A percentile compares a stretch with the other conserved stretches of the same genome.
Conservation (phyloP, 1,284 basidiomycete genomes). For the Schizopora paradoxa region DNA sequence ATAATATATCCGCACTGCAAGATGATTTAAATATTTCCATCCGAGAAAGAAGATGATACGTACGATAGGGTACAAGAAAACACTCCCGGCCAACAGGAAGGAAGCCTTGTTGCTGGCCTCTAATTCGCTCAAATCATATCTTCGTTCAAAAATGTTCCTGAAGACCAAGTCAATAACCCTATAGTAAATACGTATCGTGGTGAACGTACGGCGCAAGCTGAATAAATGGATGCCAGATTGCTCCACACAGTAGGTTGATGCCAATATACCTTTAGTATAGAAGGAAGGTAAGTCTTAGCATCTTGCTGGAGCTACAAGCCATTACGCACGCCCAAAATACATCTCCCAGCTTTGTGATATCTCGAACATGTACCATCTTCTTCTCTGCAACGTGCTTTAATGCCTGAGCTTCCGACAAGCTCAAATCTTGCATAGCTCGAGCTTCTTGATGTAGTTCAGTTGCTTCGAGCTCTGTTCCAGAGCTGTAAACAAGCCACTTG, state of each 20-base stretch:
- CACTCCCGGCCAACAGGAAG: slow-evolving; percentile 67
- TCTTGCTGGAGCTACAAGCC: not conserved
- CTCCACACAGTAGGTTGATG: slow-evolving; percentile 69
- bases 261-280: slow-evolving; percentile 53
- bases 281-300: not conserved
- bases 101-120: slow-evolving; percentile 62
- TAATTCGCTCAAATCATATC: slow-evolving; percentile 57
- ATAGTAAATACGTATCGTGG: not conserved
- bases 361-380: slow-evolving; percentile 50
- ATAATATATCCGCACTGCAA: slow-evolving; percentile 55
- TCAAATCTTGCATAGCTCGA: slow-evolving; percentile 35
- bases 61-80: slow-evolving; percentile 71
- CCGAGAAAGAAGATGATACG: slow-evolving; percentile 24
- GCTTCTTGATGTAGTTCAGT: slow-evolving; percentile 53
- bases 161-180: not conserved
- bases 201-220: slow-evolving; percentile 67
- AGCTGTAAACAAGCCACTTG: slow-evolving; percentile 54
- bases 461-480: slow-evolving; percentile 60
- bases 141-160: slow-evolving; percentile 70
- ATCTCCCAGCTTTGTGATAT: slow-evolving; percentile 66
- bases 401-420: slow-evolving; percentile 54
- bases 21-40: slow-evolving; percentile 2
- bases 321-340: slow-evolving; percentile 70
- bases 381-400: slow-evolving; percentile 61
- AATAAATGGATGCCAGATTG: slow-evolving; percentile 73